Evolutionary conservation across 441 rosid species (phyloP).

Genomic region (California macrophylla): DNA sequence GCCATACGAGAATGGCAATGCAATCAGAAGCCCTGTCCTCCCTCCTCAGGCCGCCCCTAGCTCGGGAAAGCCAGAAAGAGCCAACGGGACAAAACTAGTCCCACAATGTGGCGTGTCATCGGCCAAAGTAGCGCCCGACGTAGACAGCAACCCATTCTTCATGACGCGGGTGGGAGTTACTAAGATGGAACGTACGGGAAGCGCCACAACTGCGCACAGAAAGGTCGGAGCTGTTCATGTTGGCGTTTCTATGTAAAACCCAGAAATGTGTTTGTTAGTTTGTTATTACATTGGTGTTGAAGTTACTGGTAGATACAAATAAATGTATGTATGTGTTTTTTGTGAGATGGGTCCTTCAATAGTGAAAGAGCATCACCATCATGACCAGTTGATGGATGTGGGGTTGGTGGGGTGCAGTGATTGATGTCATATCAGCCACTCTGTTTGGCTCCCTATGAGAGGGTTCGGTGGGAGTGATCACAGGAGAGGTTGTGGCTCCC

Average conservation of each 20-base stretch:
- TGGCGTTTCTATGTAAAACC: conserved; percentile 19
- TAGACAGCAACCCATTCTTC: conserved; percentile 65
- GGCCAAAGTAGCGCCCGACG: conserved; percentile 51
- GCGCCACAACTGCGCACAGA: conserved; percentile 43
- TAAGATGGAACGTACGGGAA: conserved; percentile 45
- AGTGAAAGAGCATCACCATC: too few relatives aligned
- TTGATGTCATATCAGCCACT: too few relatives aligned
- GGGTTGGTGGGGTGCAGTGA: too few relatives aligned
- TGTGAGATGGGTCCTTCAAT: too few relatives aligned
- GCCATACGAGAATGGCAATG: conserved; percentile 44
- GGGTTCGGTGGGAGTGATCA: too few relatives aligned
- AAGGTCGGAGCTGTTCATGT: conserved; percentile 67
- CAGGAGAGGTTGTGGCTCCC: too few relatives aligned
- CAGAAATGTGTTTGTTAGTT: too few relatives aligned
- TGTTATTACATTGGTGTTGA: too few relatives aligned
- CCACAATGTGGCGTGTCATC: conserved; percentile 40
- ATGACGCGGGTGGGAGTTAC: conserved; percentile 52
- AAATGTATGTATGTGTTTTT: too few relatives aligned
- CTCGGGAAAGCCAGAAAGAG: conserved; percentile 49
- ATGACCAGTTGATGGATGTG: too few relatives aligned
- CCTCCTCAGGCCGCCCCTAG: conserved; percentile 35
- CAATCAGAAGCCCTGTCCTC: conserved; percentile 35
- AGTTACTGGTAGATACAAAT: too few relatives aligned
- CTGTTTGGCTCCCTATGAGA: too few relatives aligned
- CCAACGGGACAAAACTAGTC: conserved; percentile 40